Evolutionary conservation across 2,329 filamentous ascomycete species (phyloP).

Genomic region (Trichoderma polysporum): DNA sequence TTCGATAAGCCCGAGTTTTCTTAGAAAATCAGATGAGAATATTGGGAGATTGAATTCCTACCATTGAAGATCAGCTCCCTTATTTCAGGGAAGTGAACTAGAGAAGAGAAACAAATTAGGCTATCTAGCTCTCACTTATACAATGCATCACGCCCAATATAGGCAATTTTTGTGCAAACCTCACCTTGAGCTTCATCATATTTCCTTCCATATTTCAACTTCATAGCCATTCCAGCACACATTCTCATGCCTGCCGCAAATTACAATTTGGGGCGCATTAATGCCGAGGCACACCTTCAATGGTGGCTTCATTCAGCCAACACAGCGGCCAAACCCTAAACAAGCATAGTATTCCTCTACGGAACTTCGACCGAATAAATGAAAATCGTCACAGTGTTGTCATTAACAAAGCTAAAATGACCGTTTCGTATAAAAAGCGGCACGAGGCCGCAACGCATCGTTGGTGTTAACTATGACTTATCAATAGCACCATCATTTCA

Average conservation of each 20-base stretch:
- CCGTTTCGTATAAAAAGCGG: neutral
- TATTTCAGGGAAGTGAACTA: too few relatives aligned
- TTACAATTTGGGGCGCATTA: neutral
- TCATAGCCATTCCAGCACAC: neutral
- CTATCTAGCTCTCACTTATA: too few relatives aligned
- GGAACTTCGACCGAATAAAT: neutral
- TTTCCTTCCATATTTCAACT: neutral
- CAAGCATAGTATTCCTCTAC: too few relatives aligned
- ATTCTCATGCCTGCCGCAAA: neutral
- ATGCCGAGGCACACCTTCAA: neutral
- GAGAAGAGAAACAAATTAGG: too few relatives aligned
- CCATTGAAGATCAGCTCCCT: too few relatives aligned
- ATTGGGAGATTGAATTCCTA: too few relatives aligned
- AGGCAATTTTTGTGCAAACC: neutral
- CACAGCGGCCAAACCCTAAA: neutral
- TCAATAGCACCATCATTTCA: neutral
- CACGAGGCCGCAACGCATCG: neutral
- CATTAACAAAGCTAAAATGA: neutral
- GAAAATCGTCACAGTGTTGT: conserved; percentile 9
- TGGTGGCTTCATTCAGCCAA: neutral
- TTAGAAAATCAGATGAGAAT: too few relatives aligned
- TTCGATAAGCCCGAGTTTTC: too few relatives aligned
- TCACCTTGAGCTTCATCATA: neutral
- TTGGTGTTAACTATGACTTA: neutral
- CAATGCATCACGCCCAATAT: neutral